Base-by-base conservation (phyloP, 2,329 filamentous ascomycete genomes). In the Zopfia rhizophila region DNA sequence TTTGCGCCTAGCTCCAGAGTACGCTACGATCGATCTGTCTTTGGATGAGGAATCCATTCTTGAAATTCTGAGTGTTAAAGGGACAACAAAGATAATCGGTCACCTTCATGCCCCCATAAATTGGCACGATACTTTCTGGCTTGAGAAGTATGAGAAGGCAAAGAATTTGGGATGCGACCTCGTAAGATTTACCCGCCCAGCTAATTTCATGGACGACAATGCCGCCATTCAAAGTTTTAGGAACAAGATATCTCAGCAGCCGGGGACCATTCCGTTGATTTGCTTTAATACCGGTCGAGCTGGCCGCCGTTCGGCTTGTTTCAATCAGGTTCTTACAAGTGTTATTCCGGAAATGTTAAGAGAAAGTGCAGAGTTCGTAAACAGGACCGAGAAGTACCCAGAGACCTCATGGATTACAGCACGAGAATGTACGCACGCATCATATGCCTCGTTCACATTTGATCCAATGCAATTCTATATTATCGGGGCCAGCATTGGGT, bases 401-500 rank as follows among this genome's bases (percentile, higher is more conserved):
- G 79, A 74, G 70, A 24, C 79, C 76, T 22, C 75, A 73, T 38
- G 63, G 63, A 68, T 89, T 10, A 90, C 87, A 0, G 79, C 86
- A 1, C 72, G 78, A 7, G 81, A 89, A 48, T 82, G 86, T 0
- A 88, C 86, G 5, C 72, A 81, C 49, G 83, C 86, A 1, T 76
- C 91, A 0, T 89, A 85, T 58, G 78, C 83, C 3, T 85, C 83
- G 1, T 88, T 87, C 46, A 76, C 87, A 1, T 82, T 85, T 38
- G 85, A 90, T 28, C 79, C 85, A 0, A 84, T 91, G 77, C 83
- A 86, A 37, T 84, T 89, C 42, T 89, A 88, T 56, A 86, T 91
- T 23, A 82, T 91, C 38, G 89, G 89, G n/a, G 85, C 82, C 42
- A 86, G 86, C 43, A 83, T 89, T 7, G 82, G 79, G 37, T 89